phyloP scores from a whole-genome alignment of 176 grass and related monocot species.

The Ensete ventricosum region DNA sequence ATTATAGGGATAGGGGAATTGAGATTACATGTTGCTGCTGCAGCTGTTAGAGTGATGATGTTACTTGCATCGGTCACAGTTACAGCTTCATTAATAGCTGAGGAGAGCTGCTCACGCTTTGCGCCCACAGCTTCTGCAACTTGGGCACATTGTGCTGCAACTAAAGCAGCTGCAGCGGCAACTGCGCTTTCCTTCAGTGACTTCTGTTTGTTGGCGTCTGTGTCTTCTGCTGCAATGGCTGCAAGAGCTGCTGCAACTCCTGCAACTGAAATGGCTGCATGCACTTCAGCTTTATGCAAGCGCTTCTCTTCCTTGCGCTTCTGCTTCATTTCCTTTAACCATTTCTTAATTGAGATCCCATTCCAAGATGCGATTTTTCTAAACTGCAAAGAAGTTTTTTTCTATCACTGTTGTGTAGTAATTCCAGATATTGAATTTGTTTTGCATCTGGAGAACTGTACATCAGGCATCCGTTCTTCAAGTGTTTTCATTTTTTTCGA shows the following conservation, averaged over 20 bases:
- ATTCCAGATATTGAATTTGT: too few species aligned
- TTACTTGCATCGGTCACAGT: slow-evolving; percentile 65
- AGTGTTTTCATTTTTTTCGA: too few species aligned
- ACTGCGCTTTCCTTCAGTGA: slow-evolving; percentile 49
- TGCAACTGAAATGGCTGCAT: slow-evolving; percentile 79
- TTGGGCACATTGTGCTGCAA: slow-evolving; percentile 80
- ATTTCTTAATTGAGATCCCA: slow-evolving; percentile 72
- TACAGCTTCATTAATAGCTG: slow-evolving; percentile 49
- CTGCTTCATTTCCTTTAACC: slow-evolving; percentile 93
- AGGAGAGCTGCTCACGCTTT: slow-evolving; percentile 57
- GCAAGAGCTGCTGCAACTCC: slow-evolving; percentile 80
- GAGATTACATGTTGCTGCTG: slow-evolving; percentile 69
- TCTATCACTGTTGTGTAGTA: too few species aligned
- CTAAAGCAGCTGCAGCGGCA: slow-evolving; percentile 67
- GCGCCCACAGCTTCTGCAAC: slow-evolving; percentile 82
- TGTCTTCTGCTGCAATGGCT: slow-evolving; percentile 62
- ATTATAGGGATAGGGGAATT: background rate
- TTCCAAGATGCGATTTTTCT: slow-evolving; percentile 72
- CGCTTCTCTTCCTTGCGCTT: slow-evolving; percentile 83
- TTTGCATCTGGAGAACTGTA: too few species aligned
- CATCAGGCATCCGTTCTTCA: too few species aligned
- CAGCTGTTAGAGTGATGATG: slow-evolving; percentile 91
- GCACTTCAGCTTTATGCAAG: slow-evolving; percentile 71
- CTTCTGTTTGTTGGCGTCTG: slow-evolving; percentile 21
- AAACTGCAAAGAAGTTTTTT: slow-evolving; percentile 32